Evolutionary conservation across 495 filamentous ascomycete species (phyloP).

Genomic region (Xanthoparmelia taractica): DNA sequence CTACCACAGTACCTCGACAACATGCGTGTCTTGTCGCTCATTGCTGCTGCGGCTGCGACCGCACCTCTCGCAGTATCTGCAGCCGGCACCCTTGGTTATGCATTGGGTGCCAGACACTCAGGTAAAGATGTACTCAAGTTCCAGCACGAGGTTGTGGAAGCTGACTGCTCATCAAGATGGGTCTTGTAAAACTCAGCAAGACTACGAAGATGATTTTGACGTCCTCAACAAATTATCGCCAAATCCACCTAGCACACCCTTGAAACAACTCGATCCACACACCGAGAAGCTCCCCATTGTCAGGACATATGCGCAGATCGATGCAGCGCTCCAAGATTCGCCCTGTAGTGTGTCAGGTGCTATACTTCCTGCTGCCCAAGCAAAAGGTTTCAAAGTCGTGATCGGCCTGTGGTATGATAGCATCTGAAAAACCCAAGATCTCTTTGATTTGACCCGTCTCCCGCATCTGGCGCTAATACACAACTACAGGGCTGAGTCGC

Average conservation of each 20-base stretch:
- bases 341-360: constrained; percentile 57
- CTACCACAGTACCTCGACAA: constrained; percentile 3
- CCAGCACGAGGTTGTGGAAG: background rate
- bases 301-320: constrained; percentile 60
- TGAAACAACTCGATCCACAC: constrained; percentile 1
- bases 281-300: constrained; percentile 38
- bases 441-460: background rate
- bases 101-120: constrained; percentile 42
- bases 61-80: constrained; percentile 38
- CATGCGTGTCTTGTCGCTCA: constrained; percentile 40
- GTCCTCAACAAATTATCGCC: constrained; percentile 40
- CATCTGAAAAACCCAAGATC: background rate
- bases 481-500: constrained; percentile 57
- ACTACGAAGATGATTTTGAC: constrained; percentile 65
- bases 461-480: background rate
- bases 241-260: background rate
- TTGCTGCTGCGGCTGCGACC: constrained; percentile 38
- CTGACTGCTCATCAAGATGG: constrained; percentile 35
- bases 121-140: constrained; percentile 8
- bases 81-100: constrained; percentile 43
- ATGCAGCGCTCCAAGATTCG: constrained; percentile 28
- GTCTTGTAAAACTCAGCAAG: constrained; percentile 53
- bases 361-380: constrained; percentile 64
- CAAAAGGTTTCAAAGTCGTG: constrained; percentile 64
- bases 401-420: constrained; percentile 63